These are phyloP conservation scores for Crucibulum laeve DNA, from an alignment of 768 basidiomycete genomes.

Conservation along the genomic window DNA sequence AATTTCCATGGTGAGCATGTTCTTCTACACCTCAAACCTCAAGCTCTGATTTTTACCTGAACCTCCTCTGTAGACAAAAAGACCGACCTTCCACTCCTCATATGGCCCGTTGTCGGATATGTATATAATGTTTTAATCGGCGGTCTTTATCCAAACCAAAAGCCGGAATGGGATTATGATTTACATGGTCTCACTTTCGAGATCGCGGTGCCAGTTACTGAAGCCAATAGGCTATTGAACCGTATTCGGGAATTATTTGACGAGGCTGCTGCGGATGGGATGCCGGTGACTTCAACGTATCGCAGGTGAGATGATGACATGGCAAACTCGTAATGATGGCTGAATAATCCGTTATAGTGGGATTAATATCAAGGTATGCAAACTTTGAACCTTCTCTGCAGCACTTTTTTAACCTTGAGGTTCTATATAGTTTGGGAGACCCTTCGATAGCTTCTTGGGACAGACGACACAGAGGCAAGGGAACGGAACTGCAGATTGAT, in stretches of 20 bases:
- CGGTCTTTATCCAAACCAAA: conserved; percentile 25
- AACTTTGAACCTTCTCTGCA: background rate
- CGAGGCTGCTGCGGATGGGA: conserved; percentile 24
- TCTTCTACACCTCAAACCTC: background rate
- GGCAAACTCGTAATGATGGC: background rate
- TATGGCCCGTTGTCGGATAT: conserved; percentile 29
- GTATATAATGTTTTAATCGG: conserved; percentile 34
- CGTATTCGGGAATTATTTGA: conserved; percentile 29
- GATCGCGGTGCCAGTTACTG: conserved; percentile 26
- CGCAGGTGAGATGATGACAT: conserved; percentile 17
- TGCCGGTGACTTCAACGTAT: conserved; percentile 30
- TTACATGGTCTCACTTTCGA: conserved; percentile 30
- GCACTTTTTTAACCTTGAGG: too few relatives aligned
- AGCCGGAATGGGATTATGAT: conserved; percentile 30
- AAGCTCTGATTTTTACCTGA: background rate
- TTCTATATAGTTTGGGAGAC: conserved; percentile 23
- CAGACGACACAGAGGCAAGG: conserved; percentile 27
- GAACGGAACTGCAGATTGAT: conserved; percentile 28
- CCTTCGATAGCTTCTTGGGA: conserved; percentile 31
- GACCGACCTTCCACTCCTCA: conserved; percentile 21
- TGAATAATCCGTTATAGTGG: conserved; percentile 9
- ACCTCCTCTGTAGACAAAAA: conserved; percentile 17
- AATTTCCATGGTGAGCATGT: conserved; percentile 26
- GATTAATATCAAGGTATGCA: conserved; percentile 26
- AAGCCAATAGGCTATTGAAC: conserved; percentile 23